A percentile compares a stretch with the other conserved stretches of the same genome.
Conservation (phyloP, 768 basidiomycete species). For the Cytidiella melzeri region DNA sequence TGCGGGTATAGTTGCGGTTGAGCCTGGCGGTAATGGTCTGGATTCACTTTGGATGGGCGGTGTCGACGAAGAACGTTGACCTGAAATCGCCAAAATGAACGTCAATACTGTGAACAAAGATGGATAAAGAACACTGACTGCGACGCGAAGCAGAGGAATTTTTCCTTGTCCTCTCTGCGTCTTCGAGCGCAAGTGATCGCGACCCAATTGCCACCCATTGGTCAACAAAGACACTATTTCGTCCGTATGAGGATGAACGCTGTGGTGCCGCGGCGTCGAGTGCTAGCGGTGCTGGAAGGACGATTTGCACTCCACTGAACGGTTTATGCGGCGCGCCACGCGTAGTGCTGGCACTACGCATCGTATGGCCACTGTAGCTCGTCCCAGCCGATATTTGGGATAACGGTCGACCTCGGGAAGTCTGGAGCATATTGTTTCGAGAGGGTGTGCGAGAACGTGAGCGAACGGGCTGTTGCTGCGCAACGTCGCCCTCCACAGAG, state of each 20-base stretch:
- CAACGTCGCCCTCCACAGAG: constrained; percentile 2
- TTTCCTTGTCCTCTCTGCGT: background rate
- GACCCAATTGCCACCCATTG: constrained; percentile 7
- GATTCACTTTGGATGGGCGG: background rate
- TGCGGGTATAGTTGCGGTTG: too few species aligned
- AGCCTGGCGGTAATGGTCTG: background rate
- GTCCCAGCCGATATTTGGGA: constrained; percentile 30
- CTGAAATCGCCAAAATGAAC: background rate
- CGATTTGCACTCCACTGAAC: constrained; percentile 55
- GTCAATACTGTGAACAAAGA: too few species aligned
- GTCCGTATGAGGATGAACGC: background rate
- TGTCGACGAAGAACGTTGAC: background rate
- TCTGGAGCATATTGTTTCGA: background rate
- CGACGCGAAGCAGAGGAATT: background rate
- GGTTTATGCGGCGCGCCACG: constrained; percentile 59
- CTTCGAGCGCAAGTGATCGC: background rate
- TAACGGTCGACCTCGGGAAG: constrained; percentile 28
- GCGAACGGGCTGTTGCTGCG: constrained; percentile 2
- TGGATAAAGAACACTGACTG: background rate
- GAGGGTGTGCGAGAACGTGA: constrained; percentile 11
- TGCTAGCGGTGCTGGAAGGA: constrained; percentile 60
- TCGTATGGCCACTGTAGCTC: constrained; percentile 26
- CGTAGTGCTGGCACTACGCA: constrained; percentile 28
- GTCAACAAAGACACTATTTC: constrained; percentile 11
- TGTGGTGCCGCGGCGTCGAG: constrained; percentile 9